These are phyloP conservation scores for Calonectria fujianensis DNA, from an alignment of 2,329 filamentous ascomycete genomes.

Conservation along the genomic window DNA sequence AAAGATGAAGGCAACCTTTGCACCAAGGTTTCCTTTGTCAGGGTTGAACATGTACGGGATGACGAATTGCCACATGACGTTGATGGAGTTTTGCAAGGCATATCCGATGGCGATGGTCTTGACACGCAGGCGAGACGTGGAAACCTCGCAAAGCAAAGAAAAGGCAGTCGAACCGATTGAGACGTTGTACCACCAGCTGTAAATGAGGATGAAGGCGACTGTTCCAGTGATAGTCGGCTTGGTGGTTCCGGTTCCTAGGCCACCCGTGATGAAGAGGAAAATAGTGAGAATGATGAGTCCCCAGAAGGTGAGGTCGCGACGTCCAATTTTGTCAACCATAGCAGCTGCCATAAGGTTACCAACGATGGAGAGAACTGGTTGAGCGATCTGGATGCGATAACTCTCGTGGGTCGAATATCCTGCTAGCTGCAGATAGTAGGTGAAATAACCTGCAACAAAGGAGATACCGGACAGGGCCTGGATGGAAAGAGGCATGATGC, in stretches of 20 bases:
- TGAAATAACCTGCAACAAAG: slow-evolving; percentile 41
- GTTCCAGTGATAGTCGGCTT: slow-evolving; percentile 36
- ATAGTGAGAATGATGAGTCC: slow-evolving; percentile 38
- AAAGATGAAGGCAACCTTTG: slow-evolving; percentile 46
- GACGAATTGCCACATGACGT: slow-evolving; percentile 46
- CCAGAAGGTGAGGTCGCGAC: slow-evolving; percentile 41
- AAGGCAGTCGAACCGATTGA: slow-evolving; percentile 40
- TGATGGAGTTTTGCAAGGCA: slow-evolving; percentile 39
- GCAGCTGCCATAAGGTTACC: slow-evolving; percentile 36
- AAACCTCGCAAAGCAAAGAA: slow-evolving; percentile 40
- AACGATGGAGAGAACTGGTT: neutral
- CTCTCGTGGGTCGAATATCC: slow-evolving; percentile 18
- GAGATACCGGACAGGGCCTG: slow-evolving; percentile 37
- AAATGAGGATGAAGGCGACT: slow-evolving; percentile 38
- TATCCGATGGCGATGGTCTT: slow-evolving; percentile 46
- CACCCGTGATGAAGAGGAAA: slow-evolving; percentile 40
- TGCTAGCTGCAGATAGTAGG: slow-evolving; percentile 39
- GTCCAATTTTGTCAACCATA: slow-evolving; percentile 39
- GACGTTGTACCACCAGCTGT: slow-evolving; percentile 44
- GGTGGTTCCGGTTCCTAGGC: slow-evolving; percentile 14
- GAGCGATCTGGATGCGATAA: slow-evolving; percentile 5
- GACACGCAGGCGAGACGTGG: slow-evolving; percentile 42
- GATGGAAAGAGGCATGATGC: slow-evolving; percentile 37
- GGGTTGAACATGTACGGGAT: slow-evolving; percentile 47
- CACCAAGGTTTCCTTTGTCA: slow-evolving; percentile 42